Base-by-base conservation (phyloP, 2,329 filamentous ascomycete genomes). In the Talaromyces sp. region DNA sequence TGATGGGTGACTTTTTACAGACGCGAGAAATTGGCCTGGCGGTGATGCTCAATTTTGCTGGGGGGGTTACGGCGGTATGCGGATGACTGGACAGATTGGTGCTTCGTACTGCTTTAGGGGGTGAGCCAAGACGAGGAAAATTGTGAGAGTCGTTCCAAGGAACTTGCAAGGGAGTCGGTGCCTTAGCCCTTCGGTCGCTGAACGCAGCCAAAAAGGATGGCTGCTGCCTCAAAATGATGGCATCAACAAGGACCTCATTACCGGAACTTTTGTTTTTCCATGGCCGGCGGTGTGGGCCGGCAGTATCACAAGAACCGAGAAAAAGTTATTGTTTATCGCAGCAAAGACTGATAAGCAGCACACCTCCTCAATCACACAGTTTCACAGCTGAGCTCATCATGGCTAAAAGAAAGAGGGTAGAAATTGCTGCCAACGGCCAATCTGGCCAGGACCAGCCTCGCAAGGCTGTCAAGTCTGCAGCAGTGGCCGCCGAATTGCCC, bases 401-500 rank as follows among this genome's bases (percentile, higher is more conserved):
- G 76, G 74, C 67, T 4, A 78, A 78, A 62, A 70, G 76, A 63
- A 78, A 78, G 71, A 75, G 75, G 67, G 73, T 71, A 7, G 68
- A 71, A 6, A 52, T 63, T 39, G 41, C 60, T 33, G 69, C 70
- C 60, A 69, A 67, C 31, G 62, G 61, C 3, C 65, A 66, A 58
- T 5, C 60, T 7, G 53, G 57, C 10, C 63, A 63, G 22, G 56
- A 59, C 15, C 61, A 64, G 35, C 64, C 71, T 19, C 63, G 72
- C 35, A 75, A 75, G 59, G 60, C 64, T 33, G 63, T 67, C 57
- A 75, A 75, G 63, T 62, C 71, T 17, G 62, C 66, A 35, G 59
- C 65, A 28, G 63, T 60, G 5, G 53, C 60, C 46, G 53, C 60
- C 22, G 58, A 69, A 31, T 66, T 63, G 46, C 53, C 56, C 52